phyloP scores from a whole-genome alignment of 345 rosid genomes.

The sweet orange (Citrus sinensis) region DNA sequence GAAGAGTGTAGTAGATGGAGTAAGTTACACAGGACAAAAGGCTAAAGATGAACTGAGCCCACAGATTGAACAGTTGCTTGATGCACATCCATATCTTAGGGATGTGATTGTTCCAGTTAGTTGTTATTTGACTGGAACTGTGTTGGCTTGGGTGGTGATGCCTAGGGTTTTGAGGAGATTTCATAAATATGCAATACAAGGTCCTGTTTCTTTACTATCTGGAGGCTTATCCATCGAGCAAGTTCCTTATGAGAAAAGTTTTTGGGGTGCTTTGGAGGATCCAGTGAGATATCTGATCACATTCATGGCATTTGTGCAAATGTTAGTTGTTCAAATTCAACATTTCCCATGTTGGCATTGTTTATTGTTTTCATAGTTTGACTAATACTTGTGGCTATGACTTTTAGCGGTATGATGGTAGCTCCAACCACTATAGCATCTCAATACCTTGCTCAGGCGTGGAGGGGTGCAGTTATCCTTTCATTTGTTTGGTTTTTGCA shows the following conservation, averaged over 20 bases:
- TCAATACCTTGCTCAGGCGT: conserved; percentile 57
- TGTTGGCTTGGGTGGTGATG: conserved; percentile 87
- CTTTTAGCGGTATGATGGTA: conserved; percentile 66
- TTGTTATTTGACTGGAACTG: conserved; percentile 49
- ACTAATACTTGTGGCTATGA: conserved; percentile 10
- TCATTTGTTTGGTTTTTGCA: conserved; percentile 85
- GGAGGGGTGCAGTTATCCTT: conserved; percentile 76
- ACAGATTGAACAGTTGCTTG: conserved; percentile 54
- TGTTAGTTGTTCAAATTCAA: conserved; percentile 39
- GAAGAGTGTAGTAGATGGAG: conserved; percentile 40
- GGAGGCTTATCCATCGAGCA: conserved; percentile 31
- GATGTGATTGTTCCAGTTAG: conserved; percentile 56
- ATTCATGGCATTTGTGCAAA: conserved; percentile 78
- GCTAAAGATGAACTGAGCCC: conserved; percentile 61
- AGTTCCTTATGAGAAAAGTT: conserved; percentile 73
- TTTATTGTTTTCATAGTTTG: not conserved
- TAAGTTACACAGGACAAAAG: conserved; percentile 47
- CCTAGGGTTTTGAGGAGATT: conserved; percentile 72
- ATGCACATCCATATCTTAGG: conserved; percentile 64
- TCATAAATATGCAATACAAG: conserved; percentile 56
- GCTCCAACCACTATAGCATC: conserved; percentile 85
- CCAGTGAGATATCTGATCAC: conserved; percentile 76
- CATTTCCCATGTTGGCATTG: not conserved
- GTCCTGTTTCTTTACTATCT: conserved; percentile 50
- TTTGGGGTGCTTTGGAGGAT: conserved; percentile 92